Base-by-base conservation (phyloP, 2,329 filamentous ascomycete species). In the Epichloe scottii region DNA sequence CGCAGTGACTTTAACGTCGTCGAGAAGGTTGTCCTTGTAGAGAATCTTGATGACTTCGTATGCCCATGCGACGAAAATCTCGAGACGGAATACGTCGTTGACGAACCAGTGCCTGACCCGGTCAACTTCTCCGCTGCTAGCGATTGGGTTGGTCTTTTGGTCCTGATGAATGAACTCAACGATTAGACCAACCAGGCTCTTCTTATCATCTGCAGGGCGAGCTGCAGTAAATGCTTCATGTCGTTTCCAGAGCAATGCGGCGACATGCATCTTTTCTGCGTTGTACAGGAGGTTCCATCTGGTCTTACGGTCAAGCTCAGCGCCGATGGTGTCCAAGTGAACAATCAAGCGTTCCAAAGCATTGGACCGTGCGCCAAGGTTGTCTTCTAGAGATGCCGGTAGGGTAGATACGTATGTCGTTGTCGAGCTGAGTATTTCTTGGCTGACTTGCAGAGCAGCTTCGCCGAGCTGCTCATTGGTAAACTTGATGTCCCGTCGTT, bases 231-330 rank as follows among this genome's bases (percentile, higher is more conserved):
- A 84, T 7, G 74, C 71, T 62, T 95, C 87, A 60, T 95, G 89
- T 49, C 80, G 75, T 55, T 82, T 82, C 89, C 91, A 97, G 38
- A 97, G 75, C 44, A 81, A 75, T 54, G 79, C 77, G 17, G 89
- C 88, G 37, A 89, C 87, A 42, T 85, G 81, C 69, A 97, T 78
- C 67, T 90, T 95, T 66, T 98, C 93, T 0, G 91, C 91, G 60
- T 91, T 83, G 74, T 83, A 87, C n/a, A 98, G 71, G 34, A 98
- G 69, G 55, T 78, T 76, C 89, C 90, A 97, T 58, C 82, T 82
- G 1, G 83, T 83, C 23, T 70, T 71, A 40, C 81, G 78, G 56
- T 85, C 80, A 5, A 97, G 66, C 3, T 79, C 71, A 26, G 81
- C 74, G 53, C 82, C 82, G 34, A 84, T 81, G 5, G 76, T 75